These are phyloP conservation scores for Huntiella decipiens DNA, from an alignment of 2,329 filamentous ascomycete species.

Conservation along the genomic window DNA sequence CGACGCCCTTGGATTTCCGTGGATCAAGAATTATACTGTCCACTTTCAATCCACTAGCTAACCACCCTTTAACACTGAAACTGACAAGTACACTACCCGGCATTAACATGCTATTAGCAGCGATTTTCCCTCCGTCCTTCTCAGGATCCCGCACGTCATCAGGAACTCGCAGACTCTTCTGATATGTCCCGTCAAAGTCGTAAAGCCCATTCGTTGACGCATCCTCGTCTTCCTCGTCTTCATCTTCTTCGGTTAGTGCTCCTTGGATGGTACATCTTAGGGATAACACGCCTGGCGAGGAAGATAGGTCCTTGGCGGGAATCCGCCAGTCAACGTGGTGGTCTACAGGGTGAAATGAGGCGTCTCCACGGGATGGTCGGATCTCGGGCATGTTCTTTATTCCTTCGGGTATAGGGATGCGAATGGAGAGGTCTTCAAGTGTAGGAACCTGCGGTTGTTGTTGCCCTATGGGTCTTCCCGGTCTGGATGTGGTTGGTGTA, in stretches of 20 bases:
- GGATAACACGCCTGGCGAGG: conserved; percentile 44
- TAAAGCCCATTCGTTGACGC: conserved; percentile 5
- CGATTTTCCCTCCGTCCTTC: conserved; percentile 36
- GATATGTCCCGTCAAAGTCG: conserved; percentile 9
- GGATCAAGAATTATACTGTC: conserved; percentile 50
- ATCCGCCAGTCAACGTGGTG: conserved; percentile 67
- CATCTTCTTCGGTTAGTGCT: conserved; percentile 27
- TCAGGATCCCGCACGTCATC: conserved; percentile 17
- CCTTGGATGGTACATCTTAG: conserved; percentile 69
- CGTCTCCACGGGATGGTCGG: conserved; percentile 64
- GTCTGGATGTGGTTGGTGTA: conserved; percentile 19
- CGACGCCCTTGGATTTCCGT: conserved; percentile 70
- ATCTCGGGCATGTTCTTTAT: conserved; percentile 75
- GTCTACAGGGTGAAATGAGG: conserved; percentile 57
- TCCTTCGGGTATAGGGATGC: conserved; percentile 56
- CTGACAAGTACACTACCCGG: conserved; percentile 58
- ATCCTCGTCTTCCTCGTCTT: conserved; percentile 30
- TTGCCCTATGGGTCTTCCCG: conserved; percentile 24
- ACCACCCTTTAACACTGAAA: conserved; percentile 50
- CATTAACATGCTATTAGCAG: conserved; percentile 60
- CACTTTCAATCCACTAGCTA: conserved; percentile 47
- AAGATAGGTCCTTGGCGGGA: conserved; percentile 50
- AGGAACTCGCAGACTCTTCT: conserved; percentile 1
- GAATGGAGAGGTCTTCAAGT: conserved; percentile 60
- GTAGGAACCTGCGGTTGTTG: conserved; percentile 31